Evolutionary conservation across 495 filamentous ascomycete species (phyloP).

Genomic region (Talaromyces adpressus): DNA sequence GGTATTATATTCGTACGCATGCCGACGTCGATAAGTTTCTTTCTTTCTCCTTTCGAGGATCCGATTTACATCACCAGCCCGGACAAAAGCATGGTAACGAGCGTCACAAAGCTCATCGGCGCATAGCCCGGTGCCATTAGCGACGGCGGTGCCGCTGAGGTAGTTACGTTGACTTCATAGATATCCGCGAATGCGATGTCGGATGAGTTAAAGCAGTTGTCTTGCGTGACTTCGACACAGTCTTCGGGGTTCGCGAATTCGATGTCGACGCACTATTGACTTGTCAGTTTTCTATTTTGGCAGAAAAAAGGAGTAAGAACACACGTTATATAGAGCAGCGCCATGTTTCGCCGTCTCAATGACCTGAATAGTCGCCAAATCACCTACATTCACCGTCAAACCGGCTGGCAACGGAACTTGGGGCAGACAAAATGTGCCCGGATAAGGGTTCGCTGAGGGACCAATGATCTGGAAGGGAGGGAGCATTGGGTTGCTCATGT

Average conservation of each 20-base stretch:
- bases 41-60: neutral
- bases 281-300: neutral
- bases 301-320: slow-evolving; percentile 21
- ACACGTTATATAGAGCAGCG: slow-evolving; percentile 83
- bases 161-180: slow-evolving; percentile 33
- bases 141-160: neutral
- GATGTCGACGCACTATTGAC: slow-evolving; percentile 77
- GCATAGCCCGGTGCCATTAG: neutral
- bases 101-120: neutral
- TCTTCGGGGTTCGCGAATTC: slow-evolving; percentile 72
- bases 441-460: slow-evolving; percentile 72
- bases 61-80: neutral
- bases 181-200: slow-evolving; percentile 68
- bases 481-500: slow-evolving; percentile 83
- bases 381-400: slow-evolving; percentile 64
- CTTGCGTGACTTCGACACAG: slow-evolving; percentile 60
- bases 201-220: slow-evolving; percentile 80
- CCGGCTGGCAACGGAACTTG: slow-evolving; percentile 82
- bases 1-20: neutral
- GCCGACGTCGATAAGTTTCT: neutral
- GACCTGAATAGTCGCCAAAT: slow-evolving; percentile 91
- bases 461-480: slow-evolving; percentile 81
- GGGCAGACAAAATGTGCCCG: slow-evolving; percentile 81
- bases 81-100: neutral
- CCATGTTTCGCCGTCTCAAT: slow-evolving; percentile 87